Base-by-base conservation (phyloP, 1,284 basidiomycete species). In the Ceratobasidium sp. region DNA sequence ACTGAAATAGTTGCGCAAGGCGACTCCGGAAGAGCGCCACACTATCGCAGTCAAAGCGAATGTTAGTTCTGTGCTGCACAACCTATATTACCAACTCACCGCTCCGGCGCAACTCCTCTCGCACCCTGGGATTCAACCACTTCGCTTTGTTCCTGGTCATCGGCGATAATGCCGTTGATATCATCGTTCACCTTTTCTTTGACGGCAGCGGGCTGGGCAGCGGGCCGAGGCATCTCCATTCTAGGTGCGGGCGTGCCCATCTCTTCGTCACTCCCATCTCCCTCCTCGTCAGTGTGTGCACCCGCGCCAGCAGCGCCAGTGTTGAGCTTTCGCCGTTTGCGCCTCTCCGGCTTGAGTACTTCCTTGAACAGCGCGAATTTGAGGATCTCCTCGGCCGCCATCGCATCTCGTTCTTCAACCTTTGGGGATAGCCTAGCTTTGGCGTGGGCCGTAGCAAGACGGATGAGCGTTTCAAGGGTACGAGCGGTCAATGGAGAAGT, bases 291-390 rank as follows among this genome's bases (percentile, higher is more conserved):
- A 4, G 78, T 79, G 28, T 75, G 80, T 7, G 78, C 76, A 14
- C 73, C 78, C 0, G 76, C 79, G 6, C 80, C 82, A 16, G 83
- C 85, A 73, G 79, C 86, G 53, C 86, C 88, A 74, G 83, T 86
- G 80, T 90, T 90, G 73, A 92, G 84, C 82, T 92, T 94, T 78
- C 92, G 86, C 81, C 91, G 91, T 84, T 93, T 93, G 73, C 86
- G 88, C 77, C 84, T 87, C 77, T 86, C 86, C 79, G 86, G 88
- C 79, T 92, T 94, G 66, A 95, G 86, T 21, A 99, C 96, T 80
- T 99, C 97, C 79, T 96, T 97, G 88, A 96, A 99, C 38, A 99
- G 86, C 0, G 97, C 97, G 81, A 95, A 99, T 23, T 96, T 91
- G 78, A 99, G 89, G 77, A 99, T 96, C 78, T 92, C 91, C 80